Percentiles rank a stretch among this genome's conserved stretches.
These are phyloP conservation scores for Acidiella bohemica DNA, from an alignment of 495 filamentous ascomycete species.

Conservation along the genomic window DNA sequence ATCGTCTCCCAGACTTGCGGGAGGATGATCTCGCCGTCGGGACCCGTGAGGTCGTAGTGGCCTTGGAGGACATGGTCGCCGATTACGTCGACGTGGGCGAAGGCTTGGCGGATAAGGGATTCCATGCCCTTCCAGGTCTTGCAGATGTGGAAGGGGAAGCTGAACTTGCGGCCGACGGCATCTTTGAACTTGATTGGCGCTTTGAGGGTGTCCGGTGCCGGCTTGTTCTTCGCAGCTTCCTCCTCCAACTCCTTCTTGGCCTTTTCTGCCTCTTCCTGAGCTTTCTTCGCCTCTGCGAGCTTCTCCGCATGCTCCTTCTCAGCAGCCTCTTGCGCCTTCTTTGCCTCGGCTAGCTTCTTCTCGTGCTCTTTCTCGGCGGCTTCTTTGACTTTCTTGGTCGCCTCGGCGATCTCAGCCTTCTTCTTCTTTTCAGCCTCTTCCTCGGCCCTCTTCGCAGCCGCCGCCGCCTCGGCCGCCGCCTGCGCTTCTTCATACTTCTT, in stretches of 20 bases:
- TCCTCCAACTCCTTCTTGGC: slow-evolving; percentile 39
- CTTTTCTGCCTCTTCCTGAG: slow-evolving; percentile 36
- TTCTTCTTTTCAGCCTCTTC: slow-evolving; percentile 23
- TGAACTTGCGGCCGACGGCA: slow-evolving; percentile 73
- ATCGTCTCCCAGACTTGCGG: slow-evolving; percentile 78
- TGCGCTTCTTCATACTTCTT: slow-evolving; percentile 25
- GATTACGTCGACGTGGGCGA: slow-evolving; percentile 69
- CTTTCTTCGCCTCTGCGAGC: slow-evolving; percentile 26
- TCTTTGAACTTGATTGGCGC: slow-evolving; percentile 70
- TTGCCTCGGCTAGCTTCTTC: slow-evolving; percentile 17
- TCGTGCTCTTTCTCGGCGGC: too few species aligned
- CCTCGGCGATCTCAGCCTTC: slow-evolving; percentile 15
- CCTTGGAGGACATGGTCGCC: slow-evolving; percentile 71
- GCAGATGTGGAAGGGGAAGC: slow-evolving; percentile 69
- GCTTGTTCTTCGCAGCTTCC: slow-evolving; percentile 36
- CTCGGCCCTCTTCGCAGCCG: slow-evolving; percentile 18
- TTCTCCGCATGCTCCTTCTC: slow-evolving; percentile 27
- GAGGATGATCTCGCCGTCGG: slow-evolving; percentile 77
- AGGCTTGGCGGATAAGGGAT: slow-evolving; percentile 74
- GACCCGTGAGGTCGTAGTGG: slow-evolving; percentile 73
- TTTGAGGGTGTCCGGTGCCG: slow-evolving; percentile 28
- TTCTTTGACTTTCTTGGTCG: slow-evolving; percentile 17
- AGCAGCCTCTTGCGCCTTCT: slow-evolving; percentile 20
- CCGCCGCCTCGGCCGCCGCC: slow-evolving; percentile 27
- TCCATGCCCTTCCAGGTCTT: slow-evolving; percentile 78